A percentile compares a stretch with the other conserved stretches of the same genome.
Evolutionary conservation across 768 basidiomycete species (phyloP).

Genomic region (Megacollybia marginata): DNA sequence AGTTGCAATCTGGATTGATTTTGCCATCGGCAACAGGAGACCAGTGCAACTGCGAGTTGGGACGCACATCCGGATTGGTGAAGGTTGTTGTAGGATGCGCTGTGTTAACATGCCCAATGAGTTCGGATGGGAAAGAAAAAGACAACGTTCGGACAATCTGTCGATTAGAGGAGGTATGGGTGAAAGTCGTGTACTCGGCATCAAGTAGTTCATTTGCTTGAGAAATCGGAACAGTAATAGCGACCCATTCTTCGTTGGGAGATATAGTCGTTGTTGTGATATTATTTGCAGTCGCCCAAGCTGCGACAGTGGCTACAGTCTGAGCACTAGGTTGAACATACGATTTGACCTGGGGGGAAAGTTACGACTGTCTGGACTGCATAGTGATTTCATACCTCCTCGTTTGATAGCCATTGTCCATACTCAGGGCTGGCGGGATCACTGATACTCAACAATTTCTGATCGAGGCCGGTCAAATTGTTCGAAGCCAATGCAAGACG

Average conservation of each 20-base stretch:
- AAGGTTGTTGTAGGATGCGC: slow-evolving; percentile 24
- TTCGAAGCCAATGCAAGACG: slow-evolving; percentile 27
- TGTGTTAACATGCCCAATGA: slow-evolving; percentile 16
- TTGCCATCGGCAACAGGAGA: slow-evolving; percentile 13
- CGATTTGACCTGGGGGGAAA: slow-evolving; percentile 15
- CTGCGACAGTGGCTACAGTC: slow-evolving; percentile 14
- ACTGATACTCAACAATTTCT: slow-evolving; percentile 27
- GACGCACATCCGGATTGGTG: slow-evolving; percentile 7
- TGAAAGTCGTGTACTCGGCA: slow-evolving; percentile 17
- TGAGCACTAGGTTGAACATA: slow-evolving; percentile 17
- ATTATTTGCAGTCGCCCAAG: slow-evolving; percentile 16
- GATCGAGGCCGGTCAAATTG: slow-evolving; percentile 27
- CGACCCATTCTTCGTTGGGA: slow-evolving; percentile 20
- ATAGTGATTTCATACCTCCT: slow-evolving; percentile 20
- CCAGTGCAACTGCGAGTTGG: slow-evolving; percentile 5
- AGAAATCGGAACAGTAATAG: slow-evolving; percentile 15
- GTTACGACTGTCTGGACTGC: neutral
- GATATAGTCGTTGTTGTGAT: slow-evolving; percentile 11
- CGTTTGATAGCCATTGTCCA: slow-evolving; percentile 28
- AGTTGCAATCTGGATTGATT: slow-evolving; percentile 9
- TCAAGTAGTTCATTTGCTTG: slow-evolving; percentile 19
- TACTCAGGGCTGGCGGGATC: slow-evolving; percentile 26
- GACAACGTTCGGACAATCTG: slow-evolving; percentile 18
- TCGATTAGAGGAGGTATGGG: slow-evolving; percentile 13
- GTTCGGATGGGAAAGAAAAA: slow-evolving; percentile 17